phyloP scores from a whole-genome alignment of 148 eudicot species.

The Silene conica region DNA sequence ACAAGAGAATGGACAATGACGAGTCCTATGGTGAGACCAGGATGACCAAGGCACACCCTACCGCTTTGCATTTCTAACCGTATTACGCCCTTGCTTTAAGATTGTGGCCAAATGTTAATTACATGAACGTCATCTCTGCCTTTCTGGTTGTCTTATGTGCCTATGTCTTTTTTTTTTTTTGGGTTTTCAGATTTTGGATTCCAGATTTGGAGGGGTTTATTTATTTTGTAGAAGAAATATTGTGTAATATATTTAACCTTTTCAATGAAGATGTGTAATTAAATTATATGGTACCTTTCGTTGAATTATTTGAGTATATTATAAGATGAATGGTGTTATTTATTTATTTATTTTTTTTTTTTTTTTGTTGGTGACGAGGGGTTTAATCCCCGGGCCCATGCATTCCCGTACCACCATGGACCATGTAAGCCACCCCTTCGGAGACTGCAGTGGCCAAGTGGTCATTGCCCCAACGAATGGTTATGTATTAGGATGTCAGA shows the following conservation, averaged over 20 bases:
- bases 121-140: constrained; percentile 1
- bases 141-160: background rate
- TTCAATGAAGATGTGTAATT: background rate
- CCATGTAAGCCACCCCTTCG: too few relatives aligned
- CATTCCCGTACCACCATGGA: too few relatives aligned
- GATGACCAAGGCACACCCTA: constrained; percentile 85
- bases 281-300: background rate
- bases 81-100: background rate
- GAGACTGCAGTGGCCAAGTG: too few relatives aligned
- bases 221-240: background rate
- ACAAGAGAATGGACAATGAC: constrained; percentile 74
- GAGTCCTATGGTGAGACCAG: constrained; percentile 80
- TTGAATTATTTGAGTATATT: too few relatives aligned
- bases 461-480: too few relatives aligned
- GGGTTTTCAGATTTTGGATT: background rate
- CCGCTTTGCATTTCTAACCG: constrained; percentile 50
- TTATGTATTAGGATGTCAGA: too few relatives aligned
- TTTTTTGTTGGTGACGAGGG: too few relatives aligned
- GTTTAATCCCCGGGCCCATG: too few relatives aligned
- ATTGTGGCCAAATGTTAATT: background rate
- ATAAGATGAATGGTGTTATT: too few relatives aligned
- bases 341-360: too few relatives aligned
- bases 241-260: background rate
- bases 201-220: background rate
- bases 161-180: background rate